Percentiles rank a stretch among this genome's conserved stretches.
phyloP scores from a whole-genome alignment of 306 rosid species.

The Glycine tomentella region DNA sequence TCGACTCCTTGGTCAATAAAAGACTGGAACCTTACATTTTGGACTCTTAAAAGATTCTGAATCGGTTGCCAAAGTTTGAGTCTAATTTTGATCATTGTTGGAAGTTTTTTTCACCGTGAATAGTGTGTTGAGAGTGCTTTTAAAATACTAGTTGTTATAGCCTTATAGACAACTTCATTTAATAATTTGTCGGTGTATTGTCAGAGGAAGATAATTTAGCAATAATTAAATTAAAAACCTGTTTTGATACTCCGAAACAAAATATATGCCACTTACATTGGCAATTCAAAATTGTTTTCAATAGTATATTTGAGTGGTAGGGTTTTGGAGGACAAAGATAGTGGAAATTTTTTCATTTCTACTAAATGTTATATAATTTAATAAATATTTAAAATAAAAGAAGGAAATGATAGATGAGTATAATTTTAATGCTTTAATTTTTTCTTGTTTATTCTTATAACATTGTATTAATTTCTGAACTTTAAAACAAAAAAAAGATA shows the following conservation, averaged over 20 bases:
- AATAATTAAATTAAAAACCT: neutral
- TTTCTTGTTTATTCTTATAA: too few relatives aligned
- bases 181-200: too few relatives aligned
- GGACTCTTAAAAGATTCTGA: neutral
- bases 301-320: neutral
- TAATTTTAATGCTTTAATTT: too few relatives aligned
- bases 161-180: too few relatives aligned
- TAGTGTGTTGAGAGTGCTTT: neutral
- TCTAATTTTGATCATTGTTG: neutral
- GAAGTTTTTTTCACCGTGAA: neutral
- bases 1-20: too few relatives aligned
- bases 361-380: too few relatives aligned
- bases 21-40: neutral
- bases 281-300: neutral
- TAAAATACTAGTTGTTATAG: too few relatives aligned
- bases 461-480: too few relatives aligned
- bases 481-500: too few relatives aligned
- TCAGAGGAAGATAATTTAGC: neutral
- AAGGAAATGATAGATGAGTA: too few relatives aligned
- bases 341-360: neutral
- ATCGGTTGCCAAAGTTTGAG: neutral
- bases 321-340: neutral
- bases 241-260: neutral
- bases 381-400: too few relatives aligned
- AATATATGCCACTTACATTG: neutral